Base-by-base conservation (phyloP, 2,329 filamentous ascomycete species). In the Zalaria obscura region DNA sequence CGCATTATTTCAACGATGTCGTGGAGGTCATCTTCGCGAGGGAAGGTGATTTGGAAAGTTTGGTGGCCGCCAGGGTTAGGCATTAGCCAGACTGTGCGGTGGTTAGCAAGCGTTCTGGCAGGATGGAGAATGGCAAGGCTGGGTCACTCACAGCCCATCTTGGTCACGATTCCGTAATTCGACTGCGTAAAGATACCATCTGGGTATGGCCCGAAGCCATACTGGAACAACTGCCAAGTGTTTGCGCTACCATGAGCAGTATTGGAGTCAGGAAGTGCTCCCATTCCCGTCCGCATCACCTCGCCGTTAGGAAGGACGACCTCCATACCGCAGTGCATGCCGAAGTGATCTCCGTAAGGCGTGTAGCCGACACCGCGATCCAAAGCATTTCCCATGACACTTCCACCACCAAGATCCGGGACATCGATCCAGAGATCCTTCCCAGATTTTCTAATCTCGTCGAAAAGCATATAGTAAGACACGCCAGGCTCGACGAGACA, bases 401-500 rank as follows among this genome's bases (percentile, higher is more conserved):
- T 58, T 3, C 56, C 57, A 55, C 57, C 59, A 5, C 56, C 57
- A 3, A 60, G 47, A 2, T 55, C 57, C 1, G 57, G 56, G 0
- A 56, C 53, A 1, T 52, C 55, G 2, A 55, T 55, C 57, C 55
- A 58, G 5, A 59, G 53, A 18, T 55, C 54, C 34, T 57, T 48
- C 33, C 55, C 53, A 41, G 54, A 45, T 26, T 49, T 48, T 27
- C 51, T 47, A 38, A 54, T 57, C 50, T 63, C 52, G 5, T 59
- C 49, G 42, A 53, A 55, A 2, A 57, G 51, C 5, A 58, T 55
- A 0, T 48, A 52, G 39, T 55, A 55, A 9, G 54, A 56, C 26
- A 59, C 52, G 1, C 73, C 72, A 0, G 73, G 73, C 50, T 76
- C 72, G 4, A 76, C 62, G 1, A 76, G 55, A 35, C 62, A 67